Conservation (phyloP, 495 filamentous ascomycete species). For the Cercophora samala region DNA sequence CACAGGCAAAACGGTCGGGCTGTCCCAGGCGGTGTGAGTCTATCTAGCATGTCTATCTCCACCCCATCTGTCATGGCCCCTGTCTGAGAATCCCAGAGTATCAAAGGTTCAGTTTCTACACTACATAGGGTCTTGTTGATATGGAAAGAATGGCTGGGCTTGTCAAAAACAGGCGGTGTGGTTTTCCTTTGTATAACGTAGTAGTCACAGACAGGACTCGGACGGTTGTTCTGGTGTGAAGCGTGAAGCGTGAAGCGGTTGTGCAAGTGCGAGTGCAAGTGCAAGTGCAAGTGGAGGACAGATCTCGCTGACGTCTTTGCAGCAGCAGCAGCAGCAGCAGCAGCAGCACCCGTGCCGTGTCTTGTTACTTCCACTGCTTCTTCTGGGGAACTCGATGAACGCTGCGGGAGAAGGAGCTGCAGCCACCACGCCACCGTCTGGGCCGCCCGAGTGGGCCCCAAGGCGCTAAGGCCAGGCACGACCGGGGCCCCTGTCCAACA, state of each 20-base stretch:
- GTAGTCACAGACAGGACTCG: neutral
- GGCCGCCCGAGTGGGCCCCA: conserved; percentile 13
- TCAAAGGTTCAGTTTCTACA: too few relatives aligned
- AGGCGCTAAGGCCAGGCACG: conserved; percentile 20
- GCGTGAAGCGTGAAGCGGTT: neutral
- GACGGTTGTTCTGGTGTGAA: neutral
- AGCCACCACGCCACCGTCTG: conserved; percentile 21
- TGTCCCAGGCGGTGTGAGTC: conserved; percentile 12
- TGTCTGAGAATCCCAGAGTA: conserved; percentile 12
- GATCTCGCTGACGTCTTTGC: too few relatives aligned
- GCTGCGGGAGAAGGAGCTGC: conserved; percentile 7
- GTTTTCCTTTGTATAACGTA: neutral
- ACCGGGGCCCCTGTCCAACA: conserved; percentile 20
- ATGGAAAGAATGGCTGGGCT: too few relatives aligned
- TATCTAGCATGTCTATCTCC: conserved; percentile 7
- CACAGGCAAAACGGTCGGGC: conserved; percentile 5
- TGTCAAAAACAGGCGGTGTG: neutral
- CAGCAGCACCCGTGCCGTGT: too few relatives aligned
- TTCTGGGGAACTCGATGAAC: conserved; percentile 11
- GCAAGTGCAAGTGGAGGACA: neutral
- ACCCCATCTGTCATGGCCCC: conserved; percentile 16
- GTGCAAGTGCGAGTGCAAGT: neutral
- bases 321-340: neutral
- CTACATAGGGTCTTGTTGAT: too few relatives aligned
- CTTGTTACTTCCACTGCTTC: too few relatives aligned